Evolutionary conservation across 1,284 basidiomycete species (phyloP).

Genomic region (Cystobasidiaceae sp.): DNA sequence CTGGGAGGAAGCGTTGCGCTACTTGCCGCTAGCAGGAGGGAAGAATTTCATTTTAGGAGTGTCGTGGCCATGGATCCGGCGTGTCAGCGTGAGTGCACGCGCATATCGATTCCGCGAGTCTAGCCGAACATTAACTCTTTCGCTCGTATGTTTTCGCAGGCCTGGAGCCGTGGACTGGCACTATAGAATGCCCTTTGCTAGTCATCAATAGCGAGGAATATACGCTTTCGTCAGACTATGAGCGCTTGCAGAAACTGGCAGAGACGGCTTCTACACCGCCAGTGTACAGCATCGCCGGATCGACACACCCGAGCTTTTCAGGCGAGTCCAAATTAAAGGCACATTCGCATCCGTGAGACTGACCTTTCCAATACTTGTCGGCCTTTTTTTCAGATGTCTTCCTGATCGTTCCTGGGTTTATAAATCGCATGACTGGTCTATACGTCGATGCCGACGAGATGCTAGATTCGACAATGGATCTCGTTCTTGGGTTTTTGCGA

Average conservation of each 20-base stretch:
- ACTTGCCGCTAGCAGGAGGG: conserved; percentile 22
- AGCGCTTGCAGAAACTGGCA: conserved; percentile 1
- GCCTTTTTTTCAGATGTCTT: conserved; percentile 28
- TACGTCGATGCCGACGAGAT: conserved; percentile 16
- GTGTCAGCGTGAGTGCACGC: conserved; percentile 10
- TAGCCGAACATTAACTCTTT: too few relatives aligned
- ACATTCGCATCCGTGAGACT: not conserved
- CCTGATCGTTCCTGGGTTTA: conserved; percentile 21
- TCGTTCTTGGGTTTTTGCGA: conserved; percentile 14
- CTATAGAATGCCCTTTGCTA: conserved; percentile 47
- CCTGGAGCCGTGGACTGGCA: conserved; percentile 44
- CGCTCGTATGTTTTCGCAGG: not conserved
- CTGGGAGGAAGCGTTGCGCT: conserved; percentile 23
- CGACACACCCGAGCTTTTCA: conserved; percentile 25
- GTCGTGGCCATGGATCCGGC: conserved; percentile 38
- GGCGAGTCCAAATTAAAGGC: not conserved
- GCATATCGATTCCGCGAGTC: too few relatives aligned
- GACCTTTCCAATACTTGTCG: too few relatives aligned
- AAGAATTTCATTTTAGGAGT: conserved; percentile 30
- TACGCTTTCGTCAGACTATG: conserved; percentile 41
- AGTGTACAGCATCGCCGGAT: conserved; percentile 29
- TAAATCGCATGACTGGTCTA: conserved; percentile 24
- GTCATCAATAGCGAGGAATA: conserved; percentile 50
- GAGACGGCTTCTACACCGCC: not conserved
- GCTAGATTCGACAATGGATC: conserved; percentile 15